Evolutionary conservation across 805 yeast species (phyloP).

Genomic region (Wickerhamomyces subpelliculosus): DNA sequence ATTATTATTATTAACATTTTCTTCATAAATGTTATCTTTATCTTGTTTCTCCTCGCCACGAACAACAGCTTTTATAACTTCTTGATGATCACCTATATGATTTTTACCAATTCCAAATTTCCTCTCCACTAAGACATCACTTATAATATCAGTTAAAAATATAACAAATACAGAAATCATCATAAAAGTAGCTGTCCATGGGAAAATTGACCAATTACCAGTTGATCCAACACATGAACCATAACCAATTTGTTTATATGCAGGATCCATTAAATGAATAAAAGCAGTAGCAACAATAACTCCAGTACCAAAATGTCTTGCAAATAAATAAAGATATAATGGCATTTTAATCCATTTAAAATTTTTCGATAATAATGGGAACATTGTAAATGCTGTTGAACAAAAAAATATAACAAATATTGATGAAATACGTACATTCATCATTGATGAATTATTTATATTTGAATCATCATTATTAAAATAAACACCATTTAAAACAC

Average conservation of each 20-base stretch:
- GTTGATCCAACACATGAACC: conserved; percentile 33
- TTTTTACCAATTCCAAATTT: conserved; percentile 25
- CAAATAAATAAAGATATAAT: conserved; percentile 15
- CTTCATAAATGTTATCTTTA: conserved; percentile 3
- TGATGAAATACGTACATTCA: conserved; percentile 48
- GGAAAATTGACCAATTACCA: conserved; percentile 38
- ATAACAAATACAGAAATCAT: conserved; percentile 30
- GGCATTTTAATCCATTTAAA: conserved; percentile 39
- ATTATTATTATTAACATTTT: no score
- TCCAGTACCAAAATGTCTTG: conserved; percentile 62
- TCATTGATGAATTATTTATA: conserved; percentile 35
- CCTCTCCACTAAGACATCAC: conserved; percentile 32
- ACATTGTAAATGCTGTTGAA: conserved; percentile 37
- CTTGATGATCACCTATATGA: conserved; percentile 19
- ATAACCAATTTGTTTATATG: conserved; percentile 24
- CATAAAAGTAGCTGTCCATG: conserved; percentile 43
- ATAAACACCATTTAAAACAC: conserved; percentile 35
- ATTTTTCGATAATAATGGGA: conserved; percentile 37
- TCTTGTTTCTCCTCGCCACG: background rate
- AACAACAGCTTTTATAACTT: conserved; percentile 10
- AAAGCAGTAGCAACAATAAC: conserved; percentile 74
- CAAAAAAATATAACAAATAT: conserved; percentile 53
- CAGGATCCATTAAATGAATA: conserved; percentile 57
- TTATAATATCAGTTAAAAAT: conserved; percentile 34
- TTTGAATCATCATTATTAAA: conserved; percentile 31